Conservation (phyloP, 805 yeast species). For the Spathaspora passalidarum region DNA sequence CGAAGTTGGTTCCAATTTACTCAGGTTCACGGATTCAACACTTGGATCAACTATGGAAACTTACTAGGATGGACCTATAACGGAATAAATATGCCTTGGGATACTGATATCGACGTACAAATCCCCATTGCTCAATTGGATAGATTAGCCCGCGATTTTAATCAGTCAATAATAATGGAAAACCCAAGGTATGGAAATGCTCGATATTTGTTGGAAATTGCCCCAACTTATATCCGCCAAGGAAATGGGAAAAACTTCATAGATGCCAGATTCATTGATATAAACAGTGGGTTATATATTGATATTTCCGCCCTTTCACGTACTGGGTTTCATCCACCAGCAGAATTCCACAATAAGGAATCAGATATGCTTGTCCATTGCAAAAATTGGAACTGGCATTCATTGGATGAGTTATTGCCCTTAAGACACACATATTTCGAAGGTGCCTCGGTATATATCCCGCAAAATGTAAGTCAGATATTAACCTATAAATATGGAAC, state of each 20-base stretch:
- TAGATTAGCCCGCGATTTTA: constrained; percentile 21
- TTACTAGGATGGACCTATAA: constrained; percentile 30
- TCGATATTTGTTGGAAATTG: constrained; percentile 21
- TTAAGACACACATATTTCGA: constrained; percentile 35
- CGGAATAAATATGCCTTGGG: constrained; percentile 32
- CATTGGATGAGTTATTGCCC: constrained; percentile 33
- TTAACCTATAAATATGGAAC: constrained; percentile 31
- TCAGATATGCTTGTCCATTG: constrained; percentile 29
- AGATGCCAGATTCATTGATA: constrained; percentile 37
- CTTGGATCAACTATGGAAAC: constrained; percentile 29
- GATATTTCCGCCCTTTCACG: constrained; percentile 41
- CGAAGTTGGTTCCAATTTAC: constrained; percentile 37
- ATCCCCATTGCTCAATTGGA: constrained; percentile 24
- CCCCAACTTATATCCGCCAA: constrained; percentile 28
- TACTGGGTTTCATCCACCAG: constrained; percentile 21
- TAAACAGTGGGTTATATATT: constrained; percentile 39
- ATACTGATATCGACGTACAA: constrained; percentile 29
- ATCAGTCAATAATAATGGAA: constrained; percentile 22
- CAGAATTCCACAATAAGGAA: constrained; percentile 8
- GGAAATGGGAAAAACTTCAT: constrained; percentile 42
- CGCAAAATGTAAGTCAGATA: constrained; percentile 29
- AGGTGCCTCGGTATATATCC: constrained; percentile 34
- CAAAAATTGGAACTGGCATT: constrained; percentile 40
- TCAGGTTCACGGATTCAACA: constrained; percentile 24
- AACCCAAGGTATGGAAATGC: constrained; percentile 31